phyloP scores from a whole-genome alignment of 805 yeast species.

The Kregervanrija delftensis region DNA sequence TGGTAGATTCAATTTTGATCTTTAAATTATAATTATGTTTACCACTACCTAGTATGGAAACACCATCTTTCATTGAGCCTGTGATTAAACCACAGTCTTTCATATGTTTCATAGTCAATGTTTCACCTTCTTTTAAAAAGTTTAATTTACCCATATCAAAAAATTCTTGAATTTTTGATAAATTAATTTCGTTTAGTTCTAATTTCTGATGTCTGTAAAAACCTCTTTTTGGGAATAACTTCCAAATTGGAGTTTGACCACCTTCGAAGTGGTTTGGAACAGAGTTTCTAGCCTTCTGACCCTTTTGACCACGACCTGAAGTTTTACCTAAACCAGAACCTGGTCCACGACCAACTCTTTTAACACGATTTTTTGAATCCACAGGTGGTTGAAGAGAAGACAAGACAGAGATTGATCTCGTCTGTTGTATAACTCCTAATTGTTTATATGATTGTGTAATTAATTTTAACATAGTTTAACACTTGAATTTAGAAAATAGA shows the following conservation, averaged over 20 bases:
- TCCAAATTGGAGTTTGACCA: slow-evolving; percentile 92
- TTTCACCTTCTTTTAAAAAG: slow-evolving; percentile 46
- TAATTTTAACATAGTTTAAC: no score
- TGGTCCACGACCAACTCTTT: slow-evolving; percentile 93
- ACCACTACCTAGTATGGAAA: slow-evolving; percentile 71
- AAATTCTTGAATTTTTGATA: slow-evolving; percentile 64
- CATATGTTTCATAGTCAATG: slow-evolving; percentile 71
- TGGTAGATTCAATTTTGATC: slow-evolving; percentile 72
- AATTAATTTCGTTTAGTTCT: slow-evolving; percentile 51
- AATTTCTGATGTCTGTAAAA: slow-evolving; percentile 60
- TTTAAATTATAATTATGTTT: slow-evolving; percentile 45
- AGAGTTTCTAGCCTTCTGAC: slow-evolving; percentile 92
- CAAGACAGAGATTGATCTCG: slow-evolving; percentile 36
- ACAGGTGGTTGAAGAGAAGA: slow-evolving; percentile 52
- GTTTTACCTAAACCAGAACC: slow-evolving; percentile 91
- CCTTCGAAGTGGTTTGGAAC: slow-evolving; percentile 96
- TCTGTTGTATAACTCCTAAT: slow-evolving; percentile 2
- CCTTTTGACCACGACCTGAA: slow-evolving; percentile 95
- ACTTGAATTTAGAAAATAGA: no score
- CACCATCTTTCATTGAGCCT: slow-evolving; percentile 72
- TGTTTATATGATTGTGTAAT: no score
- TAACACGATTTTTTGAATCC: slow-evolving; percentile 53
- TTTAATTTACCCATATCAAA: slow-evolving; percentile 60
- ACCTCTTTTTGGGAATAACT: slow-evolving; percentile 83
- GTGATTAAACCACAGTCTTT: slow-evolving; percentile 64